Conservation (phyloP, 257 asterid genomes). For the Fraxinus anomala region DNA sequence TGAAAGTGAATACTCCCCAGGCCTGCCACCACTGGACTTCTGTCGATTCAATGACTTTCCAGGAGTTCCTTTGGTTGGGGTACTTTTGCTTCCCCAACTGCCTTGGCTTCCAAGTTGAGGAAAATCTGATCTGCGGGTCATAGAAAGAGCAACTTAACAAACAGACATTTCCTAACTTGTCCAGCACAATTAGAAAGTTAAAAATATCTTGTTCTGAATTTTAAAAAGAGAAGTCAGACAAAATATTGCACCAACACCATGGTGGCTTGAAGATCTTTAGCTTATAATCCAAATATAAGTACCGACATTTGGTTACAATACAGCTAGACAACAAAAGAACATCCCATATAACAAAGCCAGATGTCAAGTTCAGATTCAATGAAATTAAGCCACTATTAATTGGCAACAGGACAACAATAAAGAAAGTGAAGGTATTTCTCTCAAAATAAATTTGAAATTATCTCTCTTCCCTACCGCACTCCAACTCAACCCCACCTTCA, state of each 20-base stretch:
- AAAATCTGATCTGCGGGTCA: constrained; percentile 64
- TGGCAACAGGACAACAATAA: neutral
- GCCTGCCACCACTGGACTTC: constrained; percentile 55
- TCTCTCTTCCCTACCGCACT: neutral
- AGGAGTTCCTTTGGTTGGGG: constrained; percentile 54
- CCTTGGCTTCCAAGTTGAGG: constrained; percentile 69
- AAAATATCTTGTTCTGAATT: constrained; percentile 14
- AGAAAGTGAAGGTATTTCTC: neutral
- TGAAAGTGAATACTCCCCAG: constrained; percentile 43
- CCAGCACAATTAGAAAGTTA: neutral
- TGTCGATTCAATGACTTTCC: constrained; percentile 58
- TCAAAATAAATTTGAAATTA: neutral
- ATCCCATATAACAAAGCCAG: neutral
- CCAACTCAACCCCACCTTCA: neutral
- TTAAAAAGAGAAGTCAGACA: neutral
- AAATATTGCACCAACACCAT: neutral
- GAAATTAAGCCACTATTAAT: neutral
- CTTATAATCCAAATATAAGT: neutral
- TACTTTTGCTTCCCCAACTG: constrained; percentile 64
- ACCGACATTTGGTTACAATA: neutral
- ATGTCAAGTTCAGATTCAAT: neutral
- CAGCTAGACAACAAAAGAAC: constrained; percentile 4
- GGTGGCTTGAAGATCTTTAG: neutral
- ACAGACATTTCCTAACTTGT: neutral
- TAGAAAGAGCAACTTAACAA: constrained; percentile 12